Conservation (phyloP, 1,284 basidiomycete species). For the Inonotus obliquus region DNA sequence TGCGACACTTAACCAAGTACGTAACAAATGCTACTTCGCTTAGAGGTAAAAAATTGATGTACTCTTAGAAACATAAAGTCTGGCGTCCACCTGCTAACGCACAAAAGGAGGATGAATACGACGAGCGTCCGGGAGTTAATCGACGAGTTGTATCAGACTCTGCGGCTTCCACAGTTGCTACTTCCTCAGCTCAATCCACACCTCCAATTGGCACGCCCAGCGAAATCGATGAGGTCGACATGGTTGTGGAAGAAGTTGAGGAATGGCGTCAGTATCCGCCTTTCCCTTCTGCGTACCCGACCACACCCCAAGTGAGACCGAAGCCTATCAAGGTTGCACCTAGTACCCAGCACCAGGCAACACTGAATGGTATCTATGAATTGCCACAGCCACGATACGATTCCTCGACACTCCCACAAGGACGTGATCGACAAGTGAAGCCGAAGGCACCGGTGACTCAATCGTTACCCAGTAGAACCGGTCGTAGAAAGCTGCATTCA, state of each 20-base stretch:
- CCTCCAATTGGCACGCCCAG: not conserved
- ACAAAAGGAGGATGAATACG: conserved; percentile 7
- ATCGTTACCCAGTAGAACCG: conserved; percentile 14
- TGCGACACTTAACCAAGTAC: conserved; percentile 1
- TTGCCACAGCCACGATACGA: not conserved
- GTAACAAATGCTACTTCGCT: not conserved
- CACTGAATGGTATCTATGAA: conserved; percentile 5
- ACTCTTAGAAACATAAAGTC: conserved; percentile 7
- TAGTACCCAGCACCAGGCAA: conserved; percentile 1
- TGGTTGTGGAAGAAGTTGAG: conserved; percentile 22
- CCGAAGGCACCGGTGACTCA: conserved; percentile 14
- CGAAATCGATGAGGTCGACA: conserved; percentile 1
- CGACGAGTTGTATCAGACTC: conserved; percentile 16
- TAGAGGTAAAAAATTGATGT: not conserved
- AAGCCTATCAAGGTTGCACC: conserved; percentile 21
- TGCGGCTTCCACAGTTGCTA: conserved; percentile 20
- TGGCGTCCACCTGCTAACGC: conserved; percentile 15
- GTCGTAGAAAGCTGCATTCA: conserved; percentile 1
- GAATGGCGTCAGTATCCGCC: conserved; percentile 47
- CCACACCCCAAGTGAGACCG: conserved; percentile 37
- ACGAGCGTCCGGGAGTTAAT: not conserved
- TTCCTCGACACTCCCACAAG: not conserved
- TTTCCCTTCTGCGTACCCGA: conserved; percentile 47
- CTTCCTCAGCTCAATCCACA: not conserved
- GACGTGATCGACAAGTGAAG: not conserved